Percentiles rank a stretch among this genome's conserved stretches.
Conservation (phyloP, 2,329 filamentous ascomycete genomes). For the Fusarium lateritium region DNA sequence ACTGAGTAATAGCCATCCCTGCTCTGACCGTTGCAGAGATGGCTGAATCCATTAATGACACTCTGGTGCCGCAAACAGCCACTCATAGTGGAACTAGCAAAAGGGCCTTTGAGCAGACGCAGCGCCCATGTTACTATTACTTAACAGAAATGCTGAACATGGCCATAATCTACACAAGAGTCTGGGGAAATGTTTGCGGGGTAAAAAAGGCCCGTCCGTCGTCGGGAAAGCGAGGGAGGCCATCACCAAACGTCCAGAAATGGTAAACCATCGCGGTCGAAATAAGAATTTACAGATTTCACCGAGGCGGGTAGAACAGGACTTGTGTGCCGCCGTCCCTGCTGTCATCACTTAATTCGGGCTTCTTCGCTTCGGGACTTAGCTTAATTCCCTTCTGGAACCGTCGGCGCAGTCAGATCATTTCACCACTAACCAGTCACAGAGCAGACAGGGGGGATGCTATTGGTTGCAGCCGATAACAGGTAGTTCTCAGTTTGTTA, state of each 20-base stretch:
- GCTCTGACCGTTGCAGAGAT: constrained; percentile 11
- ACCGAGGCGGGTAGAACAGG: too few relatives aligned
- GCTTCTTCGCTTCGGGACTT: not conserved
- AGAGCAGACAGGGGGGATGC: not conserved
- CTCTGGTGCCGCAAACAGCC: constrained; percentile 17
- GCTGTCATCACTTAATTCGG: constrained; percentile 28
- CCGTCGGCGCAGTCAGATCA: constrained; percentile 21
- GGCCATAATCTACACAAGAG: constrained; percentile 12
- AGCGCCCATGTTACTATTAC: constrained; percentile 14
- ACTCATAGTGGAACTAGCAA: constrained; percentile 1
- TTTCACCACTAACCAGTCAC: constrained; percentile 6
- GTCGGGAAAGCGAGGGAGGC: too few relatives aligned
- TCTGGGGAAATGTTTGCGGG: constrained; percentile 35
- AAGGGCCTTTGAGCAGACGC: not conserved
- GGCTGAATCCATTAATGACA: not conserved
- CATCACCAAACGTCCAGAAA: too few relatives aligned
- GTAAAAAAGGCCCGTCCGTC: constrained; percentile 13
- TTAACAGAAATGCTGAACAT: constrained; percentile 14
- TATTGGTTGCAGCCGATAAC: constrained; percentile 30
- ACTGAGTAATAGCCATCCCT: too few relatives aligned
- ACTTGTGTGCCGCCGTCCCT: not conserved
- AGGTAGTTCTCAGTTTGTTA: constrained; percentile 9
- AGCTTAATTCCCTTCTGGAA: constrained; percentile 31
- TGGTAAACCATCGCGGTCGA: constrained; percentile 1
- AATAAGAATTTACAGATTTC: constrained; percentile 8